Percentiles rank a stretch among this genome's conserved stretches.
These are phyloP conservation scores for Colletotrichum scovillei DNA, from an alignment of 2,329 filamentous ascomycete genomes.

Conservation along the genomic window DNA sequence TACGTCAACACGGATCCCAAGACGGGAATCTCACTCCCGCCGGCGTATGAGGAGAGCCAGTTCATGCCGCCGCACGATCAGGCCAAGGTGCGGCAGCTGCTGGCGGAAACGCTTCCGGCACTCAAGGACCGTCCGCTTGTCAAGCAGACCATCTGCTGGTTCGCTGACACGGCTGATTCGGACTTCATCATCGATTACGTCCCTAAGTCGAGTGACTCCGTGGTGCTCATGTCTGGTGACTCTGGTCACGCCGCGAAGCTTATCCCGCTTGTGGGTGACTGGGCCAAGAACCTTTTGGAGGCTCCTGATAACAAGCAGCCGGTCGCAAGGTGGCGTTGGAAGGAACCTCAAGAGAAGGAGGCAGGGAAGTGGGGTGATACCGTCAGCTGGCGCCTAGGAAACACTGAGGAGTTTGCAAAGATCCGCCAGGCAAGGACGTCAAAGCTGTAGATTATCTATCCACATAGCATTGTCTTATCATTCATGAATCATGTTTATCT, in stretches of 20 bases:
- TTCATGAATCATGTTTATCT: not conserved
- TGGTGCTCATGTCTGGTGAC: constrained; percentile 67
- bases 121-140: constrained; percentile 68
- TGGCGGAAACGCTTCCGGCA: constrained; percentile 62
- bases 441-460: constrained; percentile 6
- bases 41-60: constrained; percentile 47
- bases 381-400: constrained; percentile 53
- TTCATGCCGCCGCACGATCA: constrained; percentile 67
- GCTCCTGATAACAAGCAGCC: constrained; percentile 51
- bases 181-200: constrained; percentile 71
- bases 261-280: constrained; percentile 69
- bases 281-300: constrained; percentile 60
- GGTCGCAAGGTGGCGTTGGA: constrained; percentile 64
- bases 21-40: constrained; percentile 46
- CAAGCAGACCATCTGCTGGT: constrained; percentile 70
- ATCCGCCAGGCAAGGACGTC: constrained; percentile 11
- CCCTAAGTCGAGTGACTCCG: constrained; percentile 54
- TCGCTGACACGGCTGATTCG: constrained; percentile 69
- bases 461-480: not conserved
- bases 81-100: constrained; percentile 58
- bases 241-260: constrained; percentile 74
- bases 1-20: constrained; percentile 57
- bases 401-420: constrained; percentile 41
- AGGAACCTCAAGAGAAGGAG: constrained; percentile 41
- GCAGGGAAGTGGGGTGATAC: constrained; percentile 42